Percentiles rank a stretch among this genome's conserved stretches.
Evolutionary conservation across 2,329 filamentous ascomycete genomes (phyloP).

Genomic region (Claviceps spartinae): DNA sequence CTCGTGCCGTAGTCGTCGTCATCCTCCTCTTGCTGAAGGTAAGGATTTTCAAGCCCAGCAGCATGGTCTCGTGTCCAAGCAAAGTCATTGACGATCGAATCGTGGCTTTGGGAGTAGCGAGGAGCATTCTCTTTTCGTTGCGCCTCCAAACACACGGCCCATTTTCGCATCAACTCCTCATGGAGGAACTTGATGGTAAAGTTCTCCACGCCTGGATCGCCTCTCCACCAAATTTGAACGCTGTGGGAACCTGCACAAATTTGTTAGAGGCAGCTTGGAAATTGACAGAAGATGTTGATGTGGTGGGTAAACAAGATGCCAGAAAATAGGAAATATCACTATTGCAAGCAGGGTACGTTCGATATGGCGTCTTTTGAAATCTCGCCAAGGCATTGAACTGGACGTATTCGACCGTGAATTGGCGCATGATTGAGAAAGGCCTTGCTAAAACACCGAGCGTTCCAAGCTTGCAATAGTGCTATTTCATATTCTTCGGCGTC

Average conservation of each 20-base stretch:
- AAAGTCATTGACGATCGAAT: conserved; percentile 56
- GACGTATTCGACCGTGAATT: too few relatives aligned
- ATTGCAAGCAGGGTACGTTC: too few relatives aligned
- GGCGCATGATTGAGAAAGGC: too few relatives aligned
- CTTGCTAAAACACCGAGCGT: too few relatives aligned
- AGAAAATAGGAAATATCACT: conserved; percentile 45
- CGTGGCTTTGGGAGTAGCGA: conserved; percentile 31
- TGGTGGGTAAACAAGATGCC: background rate
- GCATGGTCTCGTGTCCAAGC: conserved; percentile 61
- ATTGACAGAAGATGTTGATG: background rate
- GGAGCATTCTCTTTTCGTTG: conserved; percentile 54
- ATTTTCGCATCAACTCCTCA: conserved; percentile 87
- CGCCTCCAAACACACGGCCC: conserved; percentile 65
- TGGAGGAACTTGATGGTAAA: conserved; percentile 90
- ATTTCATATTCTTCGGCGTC: too few relatives aligned
- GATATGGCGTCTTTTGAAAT: too few relatives aligned
- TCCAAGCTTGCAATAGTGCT: too few relatives aligned
- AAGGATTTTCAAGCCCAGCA: conserved; percentile 65
- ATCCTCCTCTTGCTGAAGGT: conserved; percentile 51
- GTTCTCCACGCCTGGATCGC: conserved; percentile 87
- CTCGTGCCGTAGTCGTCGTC: conserved; percentile 38
- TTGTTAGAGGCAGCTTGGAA: conserved; percentile 14
- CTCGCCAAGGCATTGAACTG: too few relatives aligned
- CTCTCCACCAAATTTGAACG: conserved; percentile 97
- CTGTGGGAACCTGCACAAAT: conserved; percentile 62